These are phyloP conservation scores for Actinomortierella wolfii DNA, from an alignment of 371 early-diverging fungal genomes.

Conservation along the genomic window DNA sequence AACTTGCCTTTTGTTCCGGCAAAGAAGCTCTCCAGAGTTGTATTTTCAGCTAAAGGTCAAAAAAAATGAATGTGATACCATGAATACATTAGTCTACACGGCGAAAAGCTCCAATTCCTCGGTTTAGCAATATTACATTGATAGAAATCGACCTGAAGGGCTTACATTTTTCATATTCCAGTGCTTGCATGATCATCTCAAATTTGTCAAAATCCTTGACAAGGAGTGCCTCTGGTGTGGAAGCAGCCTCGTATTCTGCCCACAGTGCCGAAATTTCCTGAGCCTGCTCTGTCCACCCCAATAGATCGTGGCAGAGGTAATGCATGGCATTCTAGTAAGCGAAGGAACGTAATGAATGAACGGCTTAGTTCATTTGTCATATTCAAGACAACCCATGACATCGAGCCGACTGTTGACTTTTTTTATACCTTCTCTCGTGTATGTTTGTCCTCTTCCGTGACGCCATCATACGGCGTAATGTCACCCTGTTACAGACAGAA, in stretches of 20 bases:
- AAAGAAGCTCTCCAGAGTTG: slow-evolving; percentile 77
- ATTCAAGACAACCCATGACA: background rate
- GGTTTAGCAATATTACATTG: background rate
- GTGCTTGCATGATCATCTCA: slow-evolving; percentile 93
- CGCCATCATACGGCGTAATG: slow-evolving; percentile 85
- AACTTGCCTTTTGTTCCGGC: slow-evolving; percentile 79
- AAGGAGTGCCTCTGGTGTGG: slow-evolving; percentile 78
- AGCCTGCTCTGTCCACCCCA: slow-evolving; percentile 65
- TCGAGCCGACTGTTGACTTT: background rate
- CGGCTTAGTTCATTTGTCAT: background rate
- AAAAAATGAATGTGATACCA: background rate
- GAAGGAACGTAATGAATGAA: background rate
- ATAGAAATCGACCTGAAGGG: background rate
- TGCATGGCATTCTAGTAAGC: slow-evolving; percentile 68
- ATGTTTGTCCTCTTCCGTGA: slow-evolving; percentile 81
- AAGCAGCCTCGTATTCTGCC: slow-evolving; percentile 87
- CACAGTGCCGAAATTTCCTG: slow-evolving; percentile 78
- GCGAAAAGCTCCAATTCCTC: background rate
- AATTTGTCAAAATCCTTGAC: slow-evolving; percentile 94
- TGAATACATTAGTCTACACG: background rate
- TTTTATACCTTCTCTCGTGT: slow-evolving; percentile 63
- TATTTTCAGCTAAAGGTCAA: slow-evolving; percentile 59
- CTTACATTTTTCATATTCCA: slow-evolving; percentile 89
- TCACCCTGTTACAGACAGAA: slow-evolving; percentile 67
- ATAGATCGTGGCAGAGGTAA: slow-evolving; percentile 55